These are phyloP conservation scores for Penicillium carneum DNA, from an alignment of 2,329 filamentous ascomycete genomes.

Conservation along the genomic window DNA sequence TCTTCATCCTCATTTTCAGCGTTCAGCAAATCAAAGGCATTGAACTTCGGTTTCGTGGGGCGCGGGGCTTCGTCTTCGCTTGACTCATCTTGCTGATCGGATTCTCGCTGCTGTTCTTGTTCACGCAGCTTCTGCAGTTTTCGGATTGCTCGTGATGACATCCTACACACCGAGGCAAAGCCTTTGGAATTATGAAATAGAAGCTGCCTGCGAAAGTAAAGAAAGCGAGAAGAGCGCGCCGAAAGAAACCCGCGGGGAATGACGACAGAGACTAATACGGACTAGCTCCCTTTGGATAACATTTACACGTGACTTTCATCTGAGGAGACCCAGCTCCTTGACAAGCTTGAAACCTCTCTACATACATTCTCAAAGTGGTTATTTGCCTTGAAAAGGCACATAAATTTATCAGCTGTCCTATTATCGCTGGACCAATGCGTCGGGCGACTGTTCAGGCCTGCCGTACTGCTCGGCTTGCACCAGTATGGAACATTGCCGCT, in stretches of 20 bases:
- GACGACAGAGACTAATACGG: slow-evolving; percentile 42
- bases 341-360: slow-evolving; percentile 23
- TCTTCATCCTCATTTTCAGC: slow-evolving; percentile 53
- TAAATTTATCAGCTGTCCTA: slow-evolving; percentile 7
- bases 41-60: slow-evolving; percentile 53
- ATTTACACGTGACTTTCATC: slow-evolving; percentile 36
- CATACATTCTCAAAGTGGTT: slow-evolving; percentile 14
- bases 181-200: background rate
- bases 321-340: slow-evolving; percentile 15
- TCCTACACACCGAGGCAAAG: slow-evolving; percentile 40
- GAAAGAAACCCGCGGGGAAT: slow-evolving; percentile 41
- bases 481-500: slow-evolving; percentile 53
- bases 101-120: slow-evolving; percentile 59
- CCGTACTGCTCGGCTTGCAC: slow-evolving; percentile 56
- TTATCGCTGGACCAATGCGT: slow-evolving; percentile 53
- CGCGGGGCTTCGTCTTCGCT: slow-evolving; percentile 52
- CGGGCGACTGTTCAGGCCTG: slow-evolving; percentile 56
- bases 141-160: slow-evolving; percentile 72
- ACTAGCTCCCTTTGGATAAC: slow-evolving; percentile 31
- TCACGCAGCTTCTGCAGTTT: slow-evolving; percentile 69
- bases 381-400: slow-evolving; percentile 19
- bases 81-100: slow-evolving; percentile 49
- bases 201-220: background rate
- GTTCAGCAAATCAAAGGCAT: slow-evolving; percentile 63
- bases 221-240: slow-evolving; percentile 7